Base-by-base conservation (phyloP, 1,284 basidiomycete genomes). In the Amylostereum chailletii region DNA sequence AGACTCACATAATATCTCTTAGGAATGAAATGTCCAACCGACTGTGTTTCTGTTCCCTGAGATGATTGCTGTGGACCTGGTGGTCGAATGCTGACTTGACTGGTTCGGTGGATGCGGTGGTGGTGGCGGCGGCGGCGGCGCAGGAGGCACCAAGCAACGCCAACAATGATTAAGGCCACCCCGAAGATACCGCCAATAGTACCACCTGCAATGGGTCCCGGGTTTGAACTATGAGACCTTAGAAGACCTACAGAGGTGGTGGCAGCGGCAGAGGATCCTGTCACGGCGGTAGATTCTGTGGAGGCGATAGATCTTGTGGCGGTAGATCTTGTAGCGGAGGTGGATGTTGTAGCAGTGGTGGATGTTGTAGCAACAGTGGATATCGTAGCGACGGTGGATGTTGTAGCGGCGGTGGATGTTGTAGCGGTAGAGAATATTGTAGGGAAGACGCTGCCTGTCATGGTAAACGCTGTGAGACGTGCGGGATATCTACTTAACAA, bases 171-270 rank as follows among this genome's bases (percentile, higher is more conserved):
- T 27, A 65, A 29, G 2, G 61, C 64, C 30, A 65, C 46, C 6
- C 59, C 61, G 1, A 67, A 51, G 4, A 69, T 45, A 30, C 65
- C 72, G 33, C 72, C 73, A 7, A 75, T 60, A 4, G 72, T 64
- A 29, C 65, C 65, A 7, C 65, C 65, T 5, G 58, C 65, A 19
- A 69, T 63, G 2, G 63, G 56, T 11, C 70, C 70, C 5, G 56
- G 36, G 41, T 55, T 46, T 58, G 50, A 50, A 29, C 3, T 38
- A 37, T 42, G 26, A 19, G 19, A 19, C 19, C 19, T 19, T 19
- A 19, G 19, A 19, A 19, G 19, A 19, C 19, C 19, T 19, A 19
- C 19, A 19, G 19, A 19, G 19, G 19, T 19, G 19, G 19, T 19
- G 19, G 19, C 19, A 19, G 19, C 19, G 19, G 19, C 19, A 19